These are phyloP conservation scores for Citeromyces matritensis DNA, from an alignment of 805 yeast species.

Conservation along the genomic window DNA sequence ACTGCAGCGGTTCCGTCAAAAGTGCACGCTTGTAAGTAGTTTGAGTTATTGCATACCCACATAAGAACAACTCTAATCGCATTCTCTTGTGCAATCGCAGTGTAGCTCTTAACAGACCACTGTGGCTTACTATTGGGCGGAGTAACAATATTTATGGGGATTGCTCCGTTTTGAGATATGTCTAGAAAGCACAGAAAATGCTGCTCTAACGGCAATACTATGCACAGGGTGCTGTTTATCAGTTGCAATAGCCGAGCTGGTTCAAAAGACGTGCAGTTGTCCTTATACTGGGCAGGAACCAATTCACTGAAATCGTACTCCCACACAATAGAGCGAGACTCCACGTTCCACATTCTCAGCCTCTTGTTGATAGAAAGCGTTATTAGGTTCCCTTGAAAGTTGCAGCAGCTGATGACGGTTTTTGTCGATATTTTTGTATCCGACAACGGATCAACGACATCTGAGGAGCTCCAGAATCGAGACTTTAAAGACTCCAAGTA, in stretches of 20 bases:
- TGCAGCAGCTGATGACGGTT: constrained; percentile 4
- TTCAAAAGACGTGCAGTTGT: constrained; percentile 1
- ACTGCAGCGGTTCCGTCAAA: constrained; percentile 1
- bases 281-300: constrained; percentile 5
- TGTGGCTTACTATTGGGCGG: too few relatives aligned
- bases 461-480: constrained; percentile 4
- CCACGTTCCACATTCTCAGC: constrained; percentile 47
- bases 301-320: constrained; percentile 9
- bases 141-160: too few relatives aligned
- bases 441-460: constrained; percentile 3
- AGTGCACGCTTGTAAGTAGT: constrained; percentile 8
- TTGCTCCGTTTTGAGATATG: too few relatives aligned
- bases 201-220: constrained; percentile 3
- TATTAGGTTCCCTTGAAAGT: constrained; percentile 14
- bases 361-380: constrained; percentile 40
- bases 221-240: background rate
- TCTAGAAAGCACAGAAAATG: constrained; percentile 2
- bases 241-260: background rate
- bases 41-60: constrained; percentile 10
- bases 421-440: constrained; percentile 3
- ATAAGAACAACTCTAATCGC: constrained; percentile 8
- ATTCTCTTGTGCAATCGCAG: too few relatives aligned
- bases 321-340: constrained; percentile 11
- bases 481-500: constrained; percentile 18
- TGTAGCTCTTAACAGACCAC: too few relatives aligned